Evolutionary conservation across 371 early-diverging fungal genomes (phyloP), one percentile per base, ranked within the genome.

Genomic region (Mucor plumbeus): DNA sequence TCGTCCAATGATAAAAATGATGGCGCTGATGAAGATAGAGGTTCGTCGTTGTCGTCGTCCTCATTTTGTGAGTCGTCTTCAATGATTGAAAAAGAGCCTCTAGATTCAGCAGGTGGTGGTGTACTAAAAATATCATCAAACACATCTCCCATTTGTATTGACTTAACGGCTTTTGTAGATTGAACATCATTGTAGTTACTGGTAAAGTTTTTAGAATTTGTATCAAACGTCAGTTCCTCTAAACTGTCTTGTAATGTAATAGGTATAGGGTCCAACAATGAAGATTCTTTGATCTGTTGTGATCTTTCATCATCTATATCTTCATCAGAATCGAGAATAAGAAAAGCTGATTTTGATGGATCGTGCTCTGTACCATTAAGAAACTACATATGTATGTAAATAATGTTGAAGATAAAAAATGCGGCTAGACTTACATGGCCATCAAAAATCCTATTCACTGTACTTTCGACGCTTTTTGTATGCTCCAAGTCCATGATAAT

Each of bases 401-500:
- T 54, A 61, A 33, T n/a, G 17, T n/a, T 1, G 47, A 5, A 44
- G 35, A 44, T 19, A 33, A 7, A 40, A 19, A 17, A 34, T 44
- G 6, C 33, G n/a, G 9, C 19, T 17, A 40, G 10, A 14, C 50
- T 61, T 73, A 83, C 83, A 48, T 65, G 53, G 8, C 85, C 85
- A 67, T 88, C 86, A 41, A 81, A 77, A 17, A 87, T 80, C 15
- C 89, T 71, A 54, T 85, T 86, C 13, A 88, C 59, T 5, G 89
- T 88, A 21, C 61, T 55, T 67, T 85, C 84, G 3, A 77, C 77
- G 57, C 68, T 78, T 13, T 73, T 68, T 7, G 85, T 86, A 41
- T 73, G 74, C 35, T 74, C 48, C 31, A 88, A 55, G 61, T 87
- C 89, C 4, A 70, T 48, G 17, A 81, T 63, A 35, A 87, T 70